Evolutionary conservation across 1,139 yeast species (phyloP).

Genomic region (Kodamaea alishanica): DNA sequence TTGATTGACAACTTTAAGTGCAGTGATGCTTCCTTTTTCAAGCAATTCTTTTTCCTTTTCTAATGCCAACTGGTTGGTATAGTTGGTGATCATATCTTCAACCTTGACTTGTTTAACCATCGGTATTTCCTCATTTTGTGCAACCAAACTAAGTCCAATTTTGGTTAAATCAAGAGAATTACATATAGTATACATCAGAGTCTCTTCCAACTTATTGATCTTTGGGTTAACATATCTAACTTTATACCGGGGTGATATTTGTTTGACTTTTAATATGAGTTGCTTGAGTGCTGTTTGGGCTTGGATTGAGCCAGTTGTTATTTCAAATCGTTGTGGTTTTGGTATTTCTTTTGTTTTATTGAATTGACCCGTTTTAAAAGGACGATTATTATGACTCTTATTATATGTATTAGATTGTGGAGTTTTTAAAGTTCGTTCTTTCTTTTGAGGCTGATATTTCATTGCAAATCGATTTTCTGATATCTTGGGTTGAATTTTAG

Average conservation of each 20-base stretch:
- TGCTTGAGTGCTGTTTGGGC: slow-evolving; percentile 30
- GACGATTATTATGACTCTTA: slow-evolving; percentile 5
- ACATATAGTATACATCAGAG: slow-evolving; percentile 26
- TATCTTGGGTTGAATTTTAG: too few species aligned
- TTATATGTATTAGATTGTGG: background rate
- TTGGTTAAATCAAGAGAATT: slow-evolving; percentile 28
- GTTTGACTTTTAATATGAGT: slow-evolving; percentile 27
- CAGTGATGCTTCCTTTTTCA: slow-evolving; percentile 33
- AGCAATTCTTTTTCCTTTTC: slow-evolving; percentile 31
- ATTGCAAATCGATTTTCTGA: background rate
- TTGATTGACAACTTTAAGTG: slow-evolving; percentile 26
- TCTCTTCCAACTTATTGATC: slow-evolving; percentile 20
- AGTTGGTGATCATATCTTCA: slow-evolving; percentile 33
- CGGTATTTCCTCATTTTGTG: slow-evolving; percentile 22
- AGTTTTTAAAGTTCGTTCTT: background rate
- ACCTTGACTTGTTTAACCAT: slow-evolving; percentile 27
- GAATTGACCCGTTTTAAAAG: slow-evolving; percentile 5
- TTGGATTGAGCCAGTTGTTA: slow-evolving; percentile 20
- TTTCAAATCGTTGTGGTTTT: slow-evolving; percentile 14
- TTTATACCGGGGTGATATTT: slow-evolving; percentile 18
- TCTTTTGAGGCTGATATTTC: background rate
- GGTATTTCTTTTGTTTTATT: slow-evolving; percentile 3
- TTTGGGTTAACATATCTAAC: slow-evolving; percentile 28
- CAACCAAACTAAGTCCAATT: slow-evolving; percentile 30
- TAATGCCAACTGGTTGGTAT: slow-evolving; percentile 32